These are phyloP conservation scores for Lasiodiplodia hormozganensis DNA, from an alignment of 2,329 filamentous ascomycete genomes.

Conservation along the genomic window DNA sequence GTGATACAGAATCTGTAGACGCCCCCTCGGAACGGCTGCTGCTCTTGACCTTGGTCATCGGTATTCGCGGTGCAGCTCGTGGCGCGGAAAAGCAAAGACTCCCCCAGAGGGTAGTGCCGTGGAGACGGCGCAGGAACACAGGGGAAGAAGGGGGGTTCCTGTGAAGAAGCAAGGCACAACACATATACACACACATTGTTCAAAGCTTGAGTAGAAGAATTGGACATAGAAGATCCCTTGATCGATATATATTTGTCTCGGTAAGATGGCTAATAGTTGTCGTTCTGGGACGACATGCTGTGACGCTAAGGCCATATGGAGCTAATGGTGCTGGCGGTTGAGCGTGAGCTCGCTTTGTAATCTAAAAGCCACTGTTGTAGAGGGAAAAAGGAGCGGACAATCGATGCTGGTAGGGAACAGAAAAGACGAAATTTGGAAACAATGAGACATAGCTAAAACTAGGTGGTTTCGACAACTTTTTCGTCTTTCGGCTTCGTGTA, in stretches of 20 bases:
- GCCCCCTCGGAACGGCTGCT: too few species aligned
- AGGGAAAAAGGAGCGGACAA: background rate
- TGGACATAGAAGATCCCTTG: background rate
- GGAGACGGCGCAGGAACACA: background rate
- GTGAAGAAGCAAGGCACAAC: background rate
- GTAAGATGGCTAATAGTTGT: background rate
- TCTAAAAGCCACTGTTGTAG: conserved; percentile 1
- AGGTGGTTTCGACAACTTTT: background rate
- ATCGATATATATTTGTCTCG: background rate
- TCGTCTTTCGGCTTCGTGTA: background rate
- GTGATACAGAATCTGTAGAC: too few species aligned
- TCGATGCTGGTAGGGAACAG: background rate
- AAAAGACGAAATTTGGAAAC: background rate
- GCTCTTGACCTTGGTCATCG: too few species aligned
- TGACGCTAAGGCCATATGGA: background rate
- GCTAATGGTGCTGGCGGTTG: conserved; percentile 7
- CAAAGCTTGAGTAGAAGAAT: background rate
- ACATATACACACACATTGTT: background rate
- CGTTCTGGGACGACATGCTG: background rate
- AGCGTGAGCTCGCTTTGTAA: conserved; percentile 11
- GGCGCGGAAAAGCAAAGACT: background rate
- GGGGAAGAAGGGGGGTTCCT: background rate
- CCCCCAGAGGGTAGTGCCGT: too few species aligned
- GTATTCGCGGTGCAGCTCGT: background rate
- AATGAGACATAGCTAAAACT: background rate